Conservation (phyloP, 305 asterid species). For the Ruellia speciosa region DNA sequence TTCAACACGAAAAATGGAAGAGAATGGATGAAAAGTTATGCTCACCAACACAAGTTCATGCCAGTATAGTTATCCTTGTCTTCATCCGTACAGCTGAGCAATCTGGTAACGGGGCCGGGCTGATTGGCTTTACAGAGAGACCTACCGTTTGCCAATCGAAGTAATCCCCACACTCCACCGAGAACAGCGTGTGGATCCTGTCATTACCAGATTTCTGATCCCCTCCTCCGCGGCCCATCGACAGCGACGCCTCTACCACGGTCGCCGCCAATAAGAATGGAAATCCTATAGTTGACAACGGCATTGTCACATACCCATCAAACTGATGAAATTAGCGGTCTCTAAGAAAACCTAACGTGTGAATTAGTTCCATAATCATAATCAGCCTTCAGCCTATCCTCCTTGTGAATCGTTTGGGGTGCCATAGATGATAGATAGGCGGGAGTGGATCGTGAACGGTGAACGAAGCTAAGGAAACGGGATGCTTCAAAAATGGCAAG, state of each 20-base stretch:
- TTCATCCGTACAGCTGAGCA: conserved; percentile 81
- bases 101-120: conserved; percentile 87
- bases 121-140: conserved; percentile 60
- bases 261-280: conserved; percentile 19
- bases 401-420: too few relatives aligned
- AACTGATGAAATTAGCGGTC: conserved; percentile 23
- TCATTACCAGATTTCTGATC: conserved; percentile 17
- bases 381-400: too few relatives aligned
- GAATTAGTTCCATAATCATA: conserved; percentile 25
- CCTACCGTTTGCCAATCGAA: conserved; percentile 99
- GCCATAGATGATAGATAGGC: too few relatives aligned
- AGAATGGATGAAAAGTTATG: too few relatives aligned
- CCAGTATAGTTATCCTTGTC: conserved; percentile 59
- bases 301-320: conserved; percentile 27
- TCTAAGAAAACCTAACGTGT: conserved; percentile 26
- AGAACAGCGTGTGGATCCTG: conserved; percentile 88
- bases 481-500: too few relatives aligned
- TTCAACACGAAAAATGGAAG: too few relatives aligned
- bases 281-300: conserved; percentile 24
- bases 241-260: conserved; percentile 24
- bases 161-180: conserved; percentile 89
- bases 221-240: conserved; percentile 27
- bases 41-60: conserved; percentile 88
- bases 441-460: too few relatives aligned
- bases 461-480: too few relatives aligned